Base-by-base conservation (phyloP, 2,329 filamentous ascomycete genomes). In the Talaromyces islandicus region DNA sequence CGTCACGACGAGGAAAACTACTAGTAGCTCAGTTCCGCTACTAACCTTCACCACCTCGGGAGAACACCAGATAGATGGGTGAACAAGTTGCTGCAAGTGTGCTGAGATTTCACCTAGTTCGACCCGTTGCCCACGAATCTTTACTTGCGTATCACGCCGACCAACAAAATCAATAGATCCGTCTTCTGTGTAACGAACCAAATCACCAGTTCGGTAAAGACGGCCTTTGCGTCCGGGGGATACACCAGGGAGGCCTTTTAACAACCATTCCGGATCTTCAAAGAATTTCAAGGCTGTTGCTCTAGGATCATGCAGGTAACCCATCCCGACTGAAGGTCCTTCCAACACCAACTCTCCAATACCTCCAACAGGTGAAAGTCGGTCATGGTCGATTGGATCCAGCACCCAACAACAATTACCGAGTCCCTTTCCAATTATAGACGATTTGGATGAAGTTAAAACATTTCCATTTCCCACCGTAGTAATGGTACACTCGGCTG, bases 341-440 rank as follows among this genome's bases (percentile, higher is more conserved):
- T 80, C 77, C 1, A 82, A 58, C 0, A 80, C 64, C 52, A 82
- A 62, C 62, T 82, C 80, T 14, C 80, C 80, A 9, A 78, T 69
- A 17, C 71, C 73, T 4, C 80, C 80, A 7, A 80, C 64, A 0
- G 78, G 74, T 1, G 75, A 67, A 14, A 78, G 67, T 1, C 70
- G 67, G 55, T 75, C 66, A 57, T 69, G 66, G 35, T 76, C 71
- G 7, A 67, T 63, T 2, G 71, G 68, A 60, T 78, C 75, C 5
- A 76, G 73, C 46, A 78, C 67, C 76, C 76, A 78, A 30, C 60
- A 62, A 70, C n/a, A n/a, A n/a, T 61, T 56, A 69, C 69, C 29
- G 7, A 51, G 12, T 7, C 43, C 46, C 21, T 30, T 35, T 32
- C 46, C 46, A 38, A 51, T 52, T 25, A 57, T 27, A 50, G 46